Conservation (phyloP, 2,329 filamentous ascomycete genomes). For the Colletotrichum sublineola region DNA sequence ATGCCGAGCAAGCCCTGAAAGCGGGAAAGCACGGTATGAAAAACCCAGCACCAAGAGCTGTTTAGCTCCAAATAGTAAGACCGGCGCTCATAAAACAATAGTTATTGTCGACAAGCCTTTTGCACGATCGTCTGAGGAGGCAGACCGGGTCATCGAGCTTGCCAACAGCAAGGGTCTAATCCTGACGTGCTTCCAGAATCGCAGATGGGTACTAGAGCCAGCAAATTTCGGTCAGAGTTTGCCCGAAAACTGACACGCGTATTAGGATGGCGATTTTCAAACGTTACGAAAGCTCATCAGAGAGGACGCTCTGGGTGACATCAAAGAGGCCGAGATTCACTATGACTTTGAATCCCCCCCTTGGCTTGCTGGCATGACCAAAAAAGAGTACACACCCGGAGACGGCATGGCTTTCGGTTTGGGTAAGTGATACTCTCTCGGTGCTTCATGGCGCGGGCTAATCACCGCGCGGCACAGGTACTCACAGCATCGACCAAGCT, state of each 20-base stretch:
- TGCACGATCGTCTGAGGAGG: constrained; percentile 69
- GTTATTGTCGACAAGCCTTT: constrained; percentile 78
- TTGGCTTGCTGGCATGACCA: constrained; percentile 53
- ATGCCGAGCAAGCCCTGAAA: constrained; percentile 68
- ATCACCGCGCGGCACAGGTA: constrained; percentile 53
- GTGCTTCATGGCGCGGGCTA: neutral
- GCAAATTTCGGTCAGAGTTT: neutral
- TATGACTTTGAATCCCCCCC: constrained; percentile 67
- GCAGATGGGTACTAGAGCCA: constrained; percentile 29
- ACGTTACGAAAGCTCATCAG: constrained; percentile 69
- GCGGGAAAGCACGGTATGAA: constrained; percentile 68
- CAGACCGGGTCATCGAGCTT: constrained; percentile 64
- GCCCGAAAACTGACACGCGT: rapidly evolving
- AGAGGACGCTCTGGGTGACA: constrained; percentile 67
- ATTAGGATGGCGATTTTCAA: constrained; percentile 70
- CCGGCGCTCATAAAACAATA: constrained; percentile 33
- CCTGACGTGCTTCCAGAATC: constrained; percentile 65
- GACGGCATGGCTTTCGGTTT: constrained; percentile 59
- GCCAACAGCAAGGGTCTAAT: constrained; percentile 61
- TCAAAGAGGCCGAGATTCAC: constrained; percentile 75
- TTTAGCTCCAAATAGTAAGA: neutral
- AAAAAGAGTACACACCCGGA: constrained; percentile 53
- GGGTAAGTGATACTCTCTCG: constrained; percentile 45
- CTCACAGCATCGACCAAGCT: constrained; percentile 74
- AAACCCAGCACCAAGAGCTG: neutral